phyloP scores from a whole-genome alignment of 192 early-diverging fungal genomes.

The Linnemannia zychae region DNA sequence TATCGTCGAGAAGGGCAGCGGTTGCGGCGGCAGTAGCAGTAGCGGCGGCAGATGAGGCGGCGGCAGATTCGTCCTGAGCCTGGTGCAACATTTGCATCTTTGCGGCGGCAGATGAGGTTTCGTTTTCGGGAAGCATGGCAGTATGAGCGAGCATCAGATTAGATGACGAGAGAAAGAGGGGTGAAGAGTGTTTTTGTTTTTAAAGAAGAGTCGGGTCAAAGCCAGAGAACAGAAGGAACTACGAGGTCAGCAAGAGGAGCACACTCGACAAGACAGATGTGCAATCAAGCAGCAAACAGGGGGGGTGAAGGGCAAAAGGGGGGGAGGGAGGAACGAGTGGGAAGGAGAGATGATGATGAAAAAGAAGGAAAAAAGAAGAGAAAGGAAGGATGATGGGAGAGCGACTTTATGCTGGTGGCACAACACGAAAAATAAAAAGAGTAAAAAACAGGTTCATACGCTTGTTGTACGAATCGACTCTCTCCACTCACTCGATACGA shows the following conservation, averaged over 20 bases:
- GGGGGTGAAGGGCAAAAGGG: background rate
- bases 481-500: background rate
- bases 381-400: slow-evolving; percentile 2
- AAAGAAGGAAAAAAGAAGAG: slow-evolving; percentile 9
- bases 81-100: slow-evolving; percentile 51
- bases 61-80: slow-evolving; percentile 45
- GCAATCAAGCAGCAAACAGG: slow-evolving; percentile 38
- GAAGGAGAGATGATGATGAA: slow-evolving; percentile 12
- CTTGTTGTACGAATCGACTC: background rate
- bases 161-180: background rate
- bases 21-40: slow-evolving; percentile 33
- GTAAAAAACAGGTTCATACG: background rate
- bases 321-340: background rate
- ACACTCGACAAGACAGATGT: slow-evolving; percentile 29
- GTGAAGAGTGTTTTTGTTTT: background rate
- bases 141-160: slow-evolving; percentile 29
- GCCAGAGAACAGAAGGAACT: slow-evolving; percentile 37
- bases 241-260: slow-evolving; percentile 29
- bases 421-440: background rate
- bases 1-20: slow-evolving; percentile 13
- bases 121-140: slow-evolving; percentile 36
- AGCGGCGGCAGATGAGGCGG: slow-evolving; percentile 41
- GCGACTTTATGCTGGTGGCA: background rate
- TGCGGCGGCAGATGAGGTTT: slow-evolving; percentile 32
- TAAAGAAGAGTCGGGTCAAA: slow-evolving; percentile 32